phyloP scores from a whole-genome alignment of 2,329 filamentous ascomycete genomes.

The Talaromyces sp. region DNA sequence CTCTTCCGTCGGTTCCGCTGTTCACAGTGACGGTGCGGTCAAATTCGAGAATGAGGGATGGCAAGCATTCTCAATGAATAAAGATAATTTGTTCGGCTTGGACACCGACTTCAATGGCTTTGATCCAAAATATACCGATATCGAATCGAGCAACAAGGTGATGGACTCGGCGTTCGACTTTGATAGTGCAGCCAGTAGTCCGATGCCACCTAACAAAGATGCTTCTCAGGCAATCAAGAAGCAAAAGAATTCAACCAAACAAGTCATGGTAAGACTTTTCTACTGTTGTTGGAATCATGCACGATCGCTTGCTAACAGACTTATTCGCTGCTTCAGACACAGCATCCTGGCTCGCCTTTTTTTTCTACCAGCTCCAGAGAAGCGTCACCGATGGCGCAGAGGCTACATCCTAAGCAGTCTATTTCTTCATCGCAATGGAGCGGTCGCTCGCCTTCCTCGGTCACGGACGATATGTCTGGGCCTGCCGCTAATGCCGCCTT shows the following conservation, averaged over 20 bases:
- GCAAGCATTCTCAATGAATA: constrained; percentile 36
- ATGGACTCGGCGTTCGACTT: constrained; percentile 50
- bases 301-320: neutral
- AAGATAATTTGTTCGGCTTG: constrained; percentile 40
- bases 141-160: constrained; percentile 45
- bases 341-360: constrained; percentile 29
- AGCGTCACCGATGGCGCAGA: constrained; percentile 33
- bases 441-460: constrained; percentile 42
- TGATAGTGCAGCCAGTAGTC: constrained; percentile 47
- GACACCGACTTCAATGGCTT: constrained; percentile 31
- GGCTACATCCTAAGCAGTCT: constrained; percentile 31
- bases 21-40: constrained; percentile 36
- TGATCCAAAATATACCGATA: constrained; percentile 29
- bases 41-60: constrained; percentile 37
- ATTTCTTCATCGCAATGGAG: constrained; percentile 36
- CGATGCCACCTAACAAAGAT: constrained; percentile 39
- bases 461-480: constrained; percentile 45
- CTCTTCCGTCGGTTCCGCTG: constrained; percentile 38
- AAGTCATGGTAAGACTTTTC: neutral
- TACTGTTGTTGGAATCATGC: neutral
- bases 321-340: constrained; percentile 21
- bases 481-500: constrained; percentile 44
- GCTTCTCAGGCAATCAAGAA: constrained; percentile 24
- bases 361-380: constrained; percentile 36
- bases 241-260: constrained; percentile 18